These are phyloP conservation scores for Saposhnikovia divaricata DNA, from an alignment of 129 eudicot species.

Conservation along the genomic window DNA sequence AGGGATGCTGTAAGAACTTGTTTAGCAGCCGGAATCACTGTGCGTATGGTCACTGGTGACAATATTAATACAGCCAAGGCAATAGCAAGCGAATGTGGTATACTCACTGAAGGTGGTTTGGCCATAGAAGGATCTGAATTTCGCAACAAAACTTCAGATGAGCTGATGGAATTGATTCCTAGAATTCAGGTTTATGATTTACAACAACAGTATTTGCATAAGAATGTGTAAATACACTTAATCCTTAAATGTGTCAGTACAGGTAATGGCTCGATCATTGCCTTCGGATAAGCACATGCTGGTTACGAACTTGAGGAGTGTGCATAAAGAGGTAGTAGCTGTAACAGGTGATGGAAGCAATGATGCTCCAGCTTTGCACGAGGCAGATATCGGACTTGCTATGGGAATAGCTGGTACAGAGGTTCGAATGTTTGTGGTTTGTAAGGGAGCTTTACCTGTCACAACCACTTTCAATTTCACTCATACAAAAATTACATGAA, in stretches of 20 bases:
- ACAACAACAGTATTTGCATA: neutral
- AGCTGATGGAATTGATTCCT: conserved; percentile 49
- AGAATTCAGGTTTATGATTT: conserved; percentile 51
- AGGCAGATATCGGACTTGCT: conserved; percentile 94
- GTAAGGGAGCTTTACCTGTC: neutral
- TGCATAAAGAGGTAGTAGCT: conserved; percentile 65
- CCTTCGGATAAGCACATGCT: conserved; percentile 79
- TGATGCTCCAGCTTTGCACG: conserved; percentile 97
- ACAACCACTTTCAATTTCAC: neutral
- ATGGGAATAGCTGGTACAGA: conserved; percentile 99
- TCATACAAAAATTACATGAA: neutral
- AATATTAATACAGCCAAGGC: conserved; percentile 90
- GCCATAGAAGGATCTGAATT: conserved; percentile 88
- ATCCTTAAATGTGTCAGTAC: conserved; percentile 8
- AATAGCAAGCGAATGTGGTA: conserved; percentile 90
- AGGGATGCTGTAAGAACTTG: conserved; percentile 70
- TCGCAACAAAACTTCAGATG: conserved; percentile 34
- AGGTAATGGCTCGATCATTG: conserved; percentile 98
- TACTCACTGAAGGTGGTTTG: conserved; percentile 52
- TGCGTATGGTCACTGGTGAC: conserved; percentile 97
- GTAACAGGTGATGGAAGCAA: conserved; percentile 98
- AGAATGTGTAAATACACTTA: neutral
- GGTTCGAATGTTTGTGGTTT: conserved; percentile 35
- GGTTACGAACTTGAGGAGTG: conserved; percentile 48
- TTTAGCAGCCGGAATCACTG: conserved; percentile 77